A percentile compares a stretch with the other conserved stretches of the same genome.
These are phyloP conservation scores for Irpex rosettiformis DNA, from an alignment of 1,284 basidiomycete genomes.

Conservation along the genomic window DNA sequence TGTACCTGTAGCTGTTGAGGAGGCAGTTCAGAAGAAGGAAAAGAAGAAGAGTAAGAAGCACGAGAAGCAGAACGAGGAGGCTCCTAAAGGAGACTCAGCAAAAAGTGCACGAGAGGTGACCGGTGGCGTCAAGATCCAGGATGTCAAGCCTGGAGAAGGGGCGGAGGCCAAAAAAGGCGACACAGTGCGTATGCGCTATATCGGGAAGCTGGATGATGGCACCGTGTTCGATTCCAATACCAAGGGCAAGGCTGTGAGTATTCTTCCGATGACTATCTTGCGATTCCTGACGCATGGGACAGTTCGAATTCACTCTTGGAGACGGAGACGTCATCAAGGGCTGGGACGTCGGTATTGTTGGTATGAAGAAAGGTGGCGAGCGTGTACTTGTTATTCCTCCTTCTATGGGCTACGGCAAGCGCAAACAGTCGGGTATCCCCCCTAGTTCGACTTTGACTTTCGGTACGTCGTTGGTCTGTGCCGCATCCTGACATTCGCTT, in stretches of 20 bases:
- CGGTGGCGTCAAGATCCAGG: conserved; percentile 77
- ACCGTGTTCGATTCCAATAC: conserved; percentile 93
- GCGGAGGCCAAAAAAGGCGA: conserved; percentile 85
- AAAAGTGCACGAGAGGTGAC: conserved; percentile 39
- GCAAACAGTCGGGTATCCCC: conserved; percentile 51
- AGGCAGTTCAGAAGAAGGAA: conserved; percentile 29
- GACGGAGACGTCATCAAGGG: conserved; percentile 91
- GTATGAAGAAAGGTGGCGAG: conserved; percentile 92
- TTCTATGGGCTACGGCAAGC: conserved; percentile 66
- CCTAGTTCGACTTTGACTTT: conserved; percentile 68
- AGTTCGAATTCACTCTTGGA: conserved; percentile 87
- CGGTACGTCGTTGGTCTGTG: conserved; percentile 45
- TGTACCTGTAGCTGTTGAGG: conserved; percentile 37
- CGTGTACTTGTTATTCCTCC: conserved; percentile 79
- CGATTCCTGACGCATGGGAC: conserved; percentile 10
- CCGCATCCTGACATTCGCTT: neutral
- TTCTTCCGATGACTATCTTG: conserved; percentile 9
- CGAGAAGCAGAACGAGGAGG: conserved; percentile 50
- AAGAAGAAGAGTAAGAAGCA: conserved; percentile 25
- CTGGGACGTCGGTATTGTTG: conserved; percentile 91
- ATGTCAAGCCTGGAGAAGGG: conserved; percentile 77
- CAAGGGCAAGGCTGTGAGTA: conserved; percentile 77
- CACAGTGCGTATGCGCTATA: conserved; percentile 84
- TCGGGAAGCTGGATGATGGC: conserved; percentile 84
- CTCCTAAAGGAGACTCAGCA: conserved; percentile 31